Base-by-base conservation (phyloP, 441 rosid species). In the Aquilaria agallochum region DNA sequence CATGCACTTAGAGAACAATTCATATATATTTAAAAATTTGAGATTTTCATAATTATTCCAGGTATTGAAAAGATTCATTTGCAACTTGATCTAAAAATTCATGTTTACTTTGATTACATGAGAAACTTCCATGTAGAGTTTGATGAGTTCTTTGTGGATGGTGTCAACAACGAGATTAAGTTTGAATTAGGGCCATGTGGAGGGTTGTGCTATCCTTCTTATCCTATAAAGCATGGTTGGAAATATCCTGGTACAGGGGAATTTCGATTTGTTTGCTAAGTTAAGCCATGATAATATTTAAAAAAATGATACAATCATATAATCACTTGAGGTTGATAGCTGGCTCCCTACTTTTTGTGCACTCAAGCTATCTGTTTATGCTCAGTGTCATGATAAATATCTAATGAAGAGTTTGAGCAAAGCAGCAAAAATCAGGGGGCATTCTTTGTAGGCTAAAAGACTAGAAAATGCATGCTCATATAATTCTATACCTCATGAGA, bases 111-210 rank as follows among this genome's bases (percentile, higher is more conserved):
- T 20, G 27, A 20, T 20, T 20, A 20, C 27, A 20, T 20, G 27
- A 20, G 27, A 20, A 20, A 1, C 27, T 20, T 20, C 27, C 27
- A 20, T 1, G 27, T 20, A 20, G 27, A 20, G 27, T 20, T 20
- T 20, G 27, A 20, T 20, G 27, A 20, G 27, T 20, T 20, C 27
- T 20, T 20, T 20, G 27, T 20, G 27, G 27, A 20, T 20, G 27
- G 27, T 49, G 52, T 79, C 58, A 80, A 84, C 65, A 53, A 87
- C 40, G 81, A 84, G 70, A 78, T 87, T 72, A 85, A 81, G 76
- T 75, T 87, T 70, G 94, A 90, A 55, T 72, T 87, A 64, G 94
- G 94, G 76, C 85, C 94, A 14, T 84, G 94, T 67, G 90, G 94
- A 63, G 90, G 83, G 78, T 79, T 83, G 12, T 74, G 90, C 62